Conservation (phyloP, 2,329 filamentous ascomycete genomes). For the Ophiocordyceps camponoti-floridani region DNA sequence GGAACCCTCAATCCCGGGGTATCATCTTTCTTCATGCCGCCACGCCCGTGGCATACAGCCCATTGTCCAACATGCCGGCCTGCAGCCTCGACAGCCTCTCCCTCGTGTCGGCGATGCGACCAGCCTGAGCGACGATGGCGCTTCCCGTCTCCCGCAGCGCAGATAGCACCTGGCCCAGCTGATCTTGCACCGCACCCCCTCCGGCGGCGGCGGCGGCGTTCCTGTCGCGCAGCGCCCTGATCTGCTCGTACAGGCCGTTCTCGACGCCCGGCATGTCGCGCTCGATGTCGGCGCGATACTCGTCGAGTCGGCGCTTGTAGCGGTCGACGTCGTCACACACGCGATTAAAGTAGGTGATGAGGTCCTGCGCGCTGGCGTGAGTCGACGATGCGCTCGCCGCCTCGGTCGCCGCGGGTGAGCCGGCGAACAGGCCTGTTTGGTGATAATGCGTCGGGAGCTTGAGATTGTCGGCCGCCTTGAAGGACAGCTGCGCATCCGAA, state of each 20-base stretch:
- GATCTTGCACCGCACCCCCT: constrained; percentile 18
- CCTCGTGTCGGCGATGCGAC: constrained; percentile 23
- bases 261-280: constrained; percentile 29
- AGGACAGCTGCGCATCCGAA: constrained; percentile 51
- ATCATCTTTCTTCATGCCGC: too few species aligned
- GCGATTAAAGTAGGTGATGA: constrained; percentile 26
- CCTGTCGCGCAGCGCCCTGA: constrained; percentile 17
- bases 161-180: constrained; percentile 18
- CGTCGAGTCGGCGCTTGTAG: constrained; percentile 23
- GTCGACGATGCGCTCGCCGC: constrained; percentile 13
- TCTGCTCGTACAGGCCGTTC: constrained; percentile 26
- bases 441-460: constrained; percentile 46
- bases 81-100: constrained; percentile 22
- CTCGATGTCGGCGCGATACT: constrained; percentile 26
- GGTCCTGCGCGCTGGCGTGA: constrained; percentile 20
- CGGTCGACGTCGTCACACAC: constrained; percentile 23
- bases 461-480: constrained; percentile 58
- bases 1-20: too few species aligned
- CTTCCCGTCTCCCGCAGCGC: constrained; percentile 21
- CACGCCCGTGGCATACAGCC: constrained; percentile 18
- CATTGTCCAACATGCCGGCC: constrained; percentile 20
- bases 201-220: constrained; percentile 8
- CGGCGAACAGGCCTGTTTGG: constrained; percentile 24
- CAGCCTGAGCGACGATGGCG: constrained; percentile 21
- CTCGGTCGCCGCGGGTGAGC: constrained; percentile 10